Evolutionary conservation across 1,284 basidiomycete species (phyloP).

Genomic region (Leccinum solheimii): DNA sequence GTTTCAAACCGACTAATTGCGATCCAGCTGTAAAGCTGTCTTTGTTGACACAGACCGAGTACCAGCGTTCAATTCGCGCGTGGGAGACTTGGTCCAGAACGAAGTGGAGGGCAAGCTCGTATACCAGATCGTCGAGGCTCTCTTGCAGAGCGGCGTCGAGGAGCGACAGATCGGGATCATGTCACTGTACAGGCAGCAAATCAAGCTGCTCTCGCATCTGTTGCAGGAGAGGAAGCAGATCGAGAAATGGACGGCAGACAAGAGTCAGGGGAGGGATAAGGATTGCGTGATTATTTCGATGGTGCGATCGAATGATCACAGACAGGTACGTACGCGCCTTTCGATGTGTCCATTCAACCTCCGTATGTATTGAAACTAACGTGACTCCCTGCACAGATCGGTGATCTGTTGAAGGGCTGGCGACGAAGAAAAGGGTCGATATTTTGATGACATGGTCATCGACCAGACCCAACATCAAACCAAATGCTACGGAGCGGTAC

Average conservation of each 20-base stretch:
- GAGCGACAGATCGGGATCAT: slow-evolving; percentile 83
- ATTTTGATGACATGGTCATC: slow-evolving; percentile 79
- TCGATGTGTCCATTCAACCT: not conserved
- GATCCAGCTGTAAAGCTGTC: slow-evolving; percentile 72
- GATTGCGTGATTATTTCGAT: slow-evolving; percentile 93
- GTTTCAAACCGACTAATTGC: not conserved
- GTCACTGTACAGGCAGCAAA: slow-evolving; percentile 92
- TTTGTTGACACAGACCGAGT: slow-evolving; percentile 91
- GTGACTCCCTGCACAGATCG: slow-evolving; percentile 53
- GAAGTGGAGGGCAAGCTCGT: slow-evolving; percentile 71
- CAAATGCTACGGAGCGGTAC: slow-evolving; percentile 47
- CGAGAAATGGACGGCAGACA: slow-evolving; percentile 94
- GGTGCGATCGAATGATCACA: slow-evolving; percentile 81
- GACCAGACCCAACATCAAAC: slow-evolving; percentile 34
- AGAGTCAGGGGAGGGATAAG: slow-evolving; percentile 95
- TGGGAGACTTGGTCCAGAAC: slow-evolving; percentile 90
- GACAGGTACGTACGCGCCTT: slow-evolving; percentile 53
- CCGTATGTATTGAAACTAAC: not conserved
- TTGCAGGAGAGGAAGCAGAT: slow-evolving; percentile 56
- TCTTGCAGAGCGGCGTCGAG: slow-evolving; percentile 66
- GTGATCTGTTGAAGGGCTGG: slow-evolving; percentile 94
- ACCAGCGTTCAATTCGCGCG: slow-evolving; percentile 76
- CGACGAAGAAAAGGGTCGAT: slow-evolving; percentile 80
- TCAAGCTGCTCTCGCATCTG: slow-evolving; percentile 76
- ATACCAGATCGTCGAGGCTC: slow-evolving; percentile 62